phyloP scores from a whole-genome alignment of 768 basidiomycete species.

The Rickenella mellea region DNA sequence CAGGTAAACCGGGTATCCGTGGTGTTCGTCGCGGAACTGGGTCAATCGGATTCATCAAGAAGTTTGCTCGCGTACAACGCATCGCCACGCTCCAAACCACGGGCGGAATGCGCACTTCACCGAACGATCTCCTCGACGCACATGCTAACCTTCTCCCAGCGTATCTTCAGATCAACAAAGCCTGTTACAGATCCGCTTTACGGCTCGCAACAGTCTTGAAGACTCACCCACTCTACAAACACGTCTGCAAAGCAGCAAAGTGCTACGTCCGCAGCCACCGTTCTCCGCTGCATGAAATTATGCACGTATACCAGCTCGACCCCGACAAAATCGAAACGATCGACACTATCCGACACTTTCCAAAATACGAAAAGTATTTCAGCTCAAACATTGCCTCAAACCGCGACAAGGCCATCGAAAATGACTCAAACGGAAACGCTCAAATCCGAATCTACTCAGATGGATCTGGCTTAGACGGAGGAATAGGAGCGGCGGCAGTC shows the following conservation, averaged over 20 bases:
- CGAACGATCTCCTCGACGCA: slow-evolving; percentile 7
- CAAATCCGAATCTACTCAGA: not conserved
- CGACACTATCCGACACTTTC: not conserved
- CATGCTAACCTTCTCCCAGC: slow-evolving; percentile 8
- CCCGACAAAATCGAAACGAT: slow-evolving; percentile 7
- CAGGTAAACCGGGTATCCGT: too few relatives aligned
- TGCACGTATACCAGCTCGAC: not conserved
- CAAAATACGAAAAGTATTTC: not conserved
- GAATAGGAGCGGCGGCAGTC: not conserved
- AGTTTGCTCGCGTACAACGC: slow-evolving; percentile 10
- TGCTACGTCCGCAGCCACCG: not conserved
- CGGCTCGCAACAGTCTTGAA: slow-evolving; percentile 9
- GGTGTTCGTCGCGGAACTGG: too few relatives aligned
- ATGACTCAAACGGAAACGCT: too few relatives aligned
- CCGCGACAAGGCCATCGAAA: slow-evolving; percentile 1
- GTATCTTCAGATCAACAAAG: not conserved
- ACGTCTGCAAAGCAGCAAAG: not conserved
- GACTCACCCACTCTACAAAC: slow-evolving; percentile 3
- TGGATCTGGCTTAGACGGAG: not conserved
- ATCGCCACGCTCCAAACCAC: slow-evolving; percentile 10
- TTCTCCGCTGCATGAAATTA: slow-evolving; percentile 9
- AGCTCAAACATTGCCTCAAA: not conserved
- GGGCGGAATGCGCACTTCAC: slow-evolving; percentile 8
- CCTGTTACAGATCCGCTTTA: not conserved
- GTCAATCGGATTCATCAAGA: not conserved